Percentiles rank a stretch among this genome's conserved stretches.
phyloP scores from a whole-genome alignment of 2,329 filamentous ascomycete genomes.

The Exophiala aquamarina region DNA sequence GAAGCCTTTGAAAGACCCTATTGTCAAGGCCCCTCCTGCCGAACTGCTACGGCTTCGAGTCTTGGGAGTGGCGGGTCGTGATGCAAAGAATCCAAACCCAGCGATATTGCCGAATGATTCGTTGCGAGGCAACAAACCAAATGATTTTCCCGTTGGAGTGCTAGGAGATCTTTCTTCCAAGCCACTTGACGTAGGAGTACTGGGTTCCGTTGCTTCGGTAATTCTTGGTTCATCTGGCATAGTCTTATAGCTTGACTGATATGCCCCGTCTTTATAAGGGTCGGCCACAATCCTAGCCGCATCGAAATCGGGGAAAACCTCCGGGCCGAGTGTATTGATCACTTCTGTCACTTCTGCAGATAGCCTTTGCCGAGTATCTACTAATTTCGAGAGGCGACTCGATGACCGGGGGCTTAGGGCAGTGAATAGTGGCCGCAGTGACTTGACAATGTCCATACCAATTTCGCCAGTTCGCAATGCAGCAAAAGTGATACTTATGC shows the following conservation, averaged over 20 bases:
- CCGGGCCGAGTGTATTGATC: conserved; percentile 92
- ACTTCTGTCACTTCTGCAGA: conserved; percentile 81
- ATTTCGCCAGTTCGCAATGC: conserved; percentile 93
- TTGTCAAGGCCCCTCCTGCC: conserved; percentile 60
- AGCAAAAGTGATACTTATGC: conserved; percentile 86
- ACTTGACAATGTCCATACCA: conserved; percentile 99
- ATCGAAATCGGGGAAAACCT: conserved; percentile 97
- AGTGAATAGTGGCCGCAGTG: conserved; percentile 79
- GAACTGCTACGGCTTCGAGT: conserved; percentile 71
- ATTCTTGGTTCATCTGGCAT: conserved; percentile 24
- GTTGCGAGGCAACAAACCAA: conserved; percentile 67
- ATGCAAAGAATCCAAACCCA: conserved; percentile 85
- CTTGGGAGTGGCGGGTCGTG: conserved; percentile 77
- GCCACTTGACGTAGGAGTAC: conserved; percentile 28
- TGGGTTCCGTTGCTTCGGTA: conserved; percentile 35
- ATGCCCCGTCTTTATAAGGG: conserved; percentile 43
- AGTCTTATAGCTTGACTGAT: conserved; percentile 27
- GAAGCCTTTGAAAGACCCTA: conserved; percentile 66
- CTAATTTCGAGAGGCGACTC: conserved; percentile 79
- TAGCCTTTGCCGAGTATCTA: conserved; percentile 69
- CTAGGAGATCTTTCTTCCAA: conserved; percentile 29
- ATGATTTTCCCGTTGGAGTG: conserved; percentile 34
- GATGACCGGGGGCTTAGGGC: conserved; percentile 81
- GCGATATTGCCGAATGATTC: conserved; percentile 93
- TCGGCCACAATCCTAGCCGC: conserved; percentile 66